Evolutionary conservation across 2,329 filamentous ascomycete genomes (phyloP).

Genomic region (Aspergillus ochraceoroseus): DNA sequence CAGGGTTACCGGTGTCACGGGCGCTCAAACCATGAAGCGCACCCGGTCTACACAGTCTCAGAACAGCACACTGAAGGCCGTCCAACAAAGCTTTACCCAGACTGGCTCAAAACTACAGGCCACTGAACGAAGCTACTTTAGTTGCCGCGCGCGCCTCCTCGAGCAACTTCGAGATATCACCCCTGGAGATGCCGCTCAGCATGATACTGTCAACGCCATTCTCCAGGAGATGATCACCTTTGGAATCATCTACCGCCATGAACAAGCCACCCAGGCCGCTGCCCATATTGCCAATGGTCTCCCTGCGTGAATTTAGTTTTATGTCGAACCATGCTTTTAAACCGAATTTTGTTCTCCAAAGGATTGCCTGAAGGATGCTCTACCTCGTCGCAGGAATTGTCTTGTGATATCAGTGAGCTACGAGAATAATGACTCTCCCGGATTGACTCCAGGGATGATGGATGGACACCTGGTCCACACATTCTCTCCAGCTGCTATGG

Average conservation of each 20-base stretch:
- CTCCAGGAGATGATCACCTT: constrained; percentile 44
- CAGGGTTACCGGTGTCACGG: constrained; percentile 36
- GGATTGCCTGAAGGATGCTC: background rate
- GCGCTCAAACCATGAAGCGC: constrained; percentile 41
- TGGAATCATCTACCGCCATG: constrained; percentile 41
- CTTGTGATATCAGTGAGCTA: too few relatives aligned
- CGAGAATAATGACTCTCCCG: too few relatives aligned
- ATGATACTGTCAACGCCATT: constrained; percentile 44
- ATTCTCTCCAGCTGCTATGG: too few relatives aligned
- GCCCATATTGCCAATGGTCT: constrained; percentile 34
- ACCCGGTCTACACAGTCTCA: constrained; percentile 41
- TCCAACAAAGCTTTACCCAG: constrained; percentile 31
- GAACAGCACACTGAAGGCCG: constrained; percentile 32
- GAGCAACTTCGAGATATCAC: constrained; percentile 39
- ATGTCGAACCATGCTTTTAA: background rate
- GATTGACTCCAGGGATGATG: too few relatives aligned
- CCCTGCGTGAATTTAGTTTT: constrained; percentile 29
- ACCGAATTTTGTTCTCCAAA: background rate
- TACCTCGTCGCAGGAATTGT: background rate
- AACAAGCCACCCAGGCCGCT: constrained; percentile 41
- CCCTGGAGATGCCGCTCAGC: constrained; percentile 40
- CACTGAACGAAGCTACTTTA: constrained; percentile 41
- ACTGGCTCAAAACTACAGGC: constrained; percentile 41
- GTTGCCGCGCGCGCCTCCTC: constrained; percentile 39
- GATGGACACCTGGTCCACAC: too few relatives aligned